Evolutionary conservation across 805 yeast species (phyloP).

Genomic region (Pichia phayaonensis): DNA sequence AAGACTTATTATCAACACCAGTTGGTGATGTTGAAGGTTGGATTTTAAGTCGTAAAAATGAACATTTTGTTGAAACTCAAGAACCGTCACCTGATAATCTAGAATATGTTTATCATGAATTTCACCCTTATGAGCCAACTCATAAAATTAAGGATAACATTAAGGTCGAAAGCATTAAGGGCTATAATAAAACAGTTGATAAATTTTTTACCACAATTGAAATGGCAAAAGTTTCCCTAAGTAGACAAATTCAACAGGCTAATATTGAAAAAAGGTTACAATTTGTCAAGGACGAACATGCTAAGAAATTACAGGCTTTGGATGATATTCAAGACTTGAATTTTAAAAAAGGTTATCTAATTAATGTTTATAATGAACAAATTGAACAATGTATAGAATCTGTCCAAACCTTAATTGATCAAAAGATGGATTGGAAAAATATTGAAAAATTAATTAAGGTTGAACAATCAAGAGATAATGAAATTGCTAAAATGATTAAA

Average conservation of each 20-base stretch:
- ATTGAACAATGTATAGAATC: conserved; percentile 67
- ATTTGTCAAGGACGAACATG: conserved; percentile 67
- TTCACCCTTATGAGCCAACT: conserved; percentile 45
- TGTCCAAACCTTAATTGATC: conserved; percentile 60
- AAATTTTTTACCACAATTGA: conserved; percentile 78
- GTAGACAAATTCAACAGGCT: conserved; percentile 69
- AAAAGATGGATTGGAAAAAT: conserved; percentile 91
- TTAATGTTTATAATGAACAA: conserved; percentile 58
- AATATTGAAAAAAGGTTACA: conserved; percentile 68
- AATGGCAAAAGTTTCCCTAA: conserved; percentile 66
- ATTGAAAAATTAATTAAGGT: conserved; percentile 67
- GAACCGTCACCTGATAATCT: conserved; percentile 27
- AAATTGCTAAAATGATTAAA: conserved; percentile 53
- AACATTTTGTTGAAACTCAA: conserved; percentile 35
- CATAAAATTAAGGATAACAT: conserved; percentile 25
- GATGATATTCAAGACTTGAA: conserved; percentile 55
- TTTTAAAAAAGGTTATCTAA: conserved; percentile 61
- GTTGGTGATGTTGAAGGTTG: conserved; percentile 43
- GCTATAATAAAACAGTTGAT: conserved; percentile 80
- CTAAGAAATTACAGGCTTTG: conserved; percentile 59
- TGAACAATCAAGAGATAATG: conserved; percentile 61
- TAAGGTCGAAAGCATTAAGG: conserved; percentile 38
- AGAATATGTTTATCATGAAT: conserved; percentile 43
- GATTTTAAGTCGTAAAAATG: conserved; percentile 56
- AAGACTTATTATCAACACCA: conserved; percentile 28